Conservation (phyloP, 352 stramenopile genomes). For the Globisporangium radiosum region DNA sequence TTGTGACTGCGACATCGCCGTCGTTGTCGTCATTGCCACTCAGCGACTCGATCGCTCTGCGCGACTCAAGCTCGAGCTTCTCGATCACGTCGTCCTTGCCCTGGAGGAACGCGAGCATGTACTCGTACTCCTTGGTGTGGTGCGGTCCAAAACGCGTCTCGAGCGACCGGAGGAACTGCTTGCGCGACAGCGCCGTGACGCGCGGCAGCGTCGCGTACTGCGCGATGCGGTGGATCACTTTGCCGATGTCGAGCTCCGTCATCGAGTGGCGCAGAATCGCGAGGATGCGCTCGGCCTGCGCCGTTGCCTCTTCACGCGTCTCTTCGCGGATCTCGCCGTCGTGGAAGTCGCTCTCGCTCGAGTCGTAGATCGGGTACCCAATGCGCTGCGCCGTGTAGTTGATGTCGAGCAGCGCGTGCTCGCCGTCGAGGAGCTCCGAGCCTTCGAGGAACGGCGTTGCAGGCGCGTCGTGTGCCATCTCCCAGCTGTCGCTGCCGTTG, state of each 20-base stretch:
- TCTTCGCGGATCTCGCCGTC: constrained; percentile 63
- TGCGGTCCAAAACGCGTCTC: constrained; percentile 53
- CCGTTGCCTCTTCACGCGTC: constrained; percentile 45
- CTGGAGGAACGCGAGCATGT: constrained; percentile 71
- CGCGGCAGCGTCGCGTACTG: constrained; percentile 73
- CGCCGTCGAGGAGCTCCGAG: constrained; percentile 24
- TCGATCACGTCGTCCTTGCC: constrained; percentile 67
- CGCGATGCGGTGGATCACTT: constrained; percentile 72
- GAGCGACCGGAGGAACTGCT: constrained; percentile 74
- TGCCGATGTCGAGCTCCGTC: constrained; percentile 77
- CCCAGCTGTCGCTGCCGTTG: constrained; percentile 7
- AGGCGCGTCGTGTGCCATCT: constrained; percentile 7
- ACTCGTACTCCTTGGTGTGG: constrained; percentile 53
- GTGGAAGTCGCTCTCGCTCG: constrained; percentile 20
- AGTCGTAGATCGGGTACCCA: constrained; percentile 58
- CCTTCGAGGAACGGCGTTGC: constrained; percentile 19
- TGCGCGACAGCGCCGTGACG: constrained; percentile 64
- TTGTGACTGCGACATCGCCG: too few relatives aligned
- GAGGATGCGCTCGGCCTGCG: constrained; percentile 74
- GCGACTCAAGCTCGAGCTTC: constrained; percentile 46
- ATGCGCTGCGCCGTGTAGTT: constrained; percentile 71
- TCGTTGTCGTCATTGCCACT: background rate
- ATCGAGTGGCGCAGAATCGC: constrained; percentile 76
- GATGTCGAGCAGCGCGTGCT: constrained; percentile 35
- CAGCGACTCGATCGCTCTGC: constrained; percentile 18